Base-by-base conservation (phyloP, 1,284 basidiomycete genomes). In the Neolentinus lepideus region DNA sequence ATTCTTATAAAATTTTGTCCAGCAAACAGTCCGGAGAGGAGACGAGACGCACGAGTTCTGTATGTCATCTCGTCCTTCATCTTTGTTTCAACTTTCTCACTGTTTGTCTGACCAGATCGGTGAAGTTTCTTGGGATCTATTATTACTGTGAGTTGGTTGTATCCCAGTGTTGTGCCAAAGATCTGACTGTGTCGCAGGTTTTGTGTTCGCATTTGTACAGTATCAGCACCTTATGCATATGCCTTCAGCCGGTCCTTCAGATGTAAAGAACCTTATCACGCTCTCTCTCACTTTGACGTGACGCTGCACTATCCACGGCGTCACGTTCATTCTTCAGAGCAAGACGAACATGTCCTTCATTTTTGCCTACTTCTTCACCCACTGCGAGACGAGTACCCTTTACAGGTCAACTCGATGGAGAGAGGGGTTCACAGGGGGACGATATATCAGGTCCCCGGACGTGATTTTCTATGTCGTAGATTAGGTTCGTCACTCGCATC, bases 21-120 rank as follows among this genome's bases (percentile, higher is more conserved):
- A 52, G 51, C 51, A 36, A 52, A 31, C 29, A 22, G 57, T 16
- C 46, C 47, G 55, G 68, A 64, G 24, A 69, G 82, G 84, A 56
- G 92, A 97, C 75, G 94, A 97, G 67, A 96, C 92, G 50, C 90
- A 90, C 73, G 94, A 96, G 63, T 98, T 98, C 71, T 98, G 94
- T 96, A 70, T 72, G 94, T 73, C 50, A 50, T 63, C 50, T 24
- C 50, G 26, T 38, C 12, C 43, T 19, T 31, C 21, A 11, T 26
- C 26, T 45, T 16, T n/a, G 29, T 12, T 31, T 31, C 6, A 53
- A 19, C 52, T 52, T 57, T 19, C 50, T 59, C 11, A 57, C 51
- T 56, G 61, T 48, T 52, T 61, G 2, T 55, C 24, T 58, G 16
- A 54, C 24, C 63, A 83, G 81, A 83, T 62, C 79, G 80, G 65